These are phyloP conservation scores for Linnemannia schmuckeri DNA, from an alignment of 192 early-diverging fungal genomes.

Conservation along the genomic window DNA sequence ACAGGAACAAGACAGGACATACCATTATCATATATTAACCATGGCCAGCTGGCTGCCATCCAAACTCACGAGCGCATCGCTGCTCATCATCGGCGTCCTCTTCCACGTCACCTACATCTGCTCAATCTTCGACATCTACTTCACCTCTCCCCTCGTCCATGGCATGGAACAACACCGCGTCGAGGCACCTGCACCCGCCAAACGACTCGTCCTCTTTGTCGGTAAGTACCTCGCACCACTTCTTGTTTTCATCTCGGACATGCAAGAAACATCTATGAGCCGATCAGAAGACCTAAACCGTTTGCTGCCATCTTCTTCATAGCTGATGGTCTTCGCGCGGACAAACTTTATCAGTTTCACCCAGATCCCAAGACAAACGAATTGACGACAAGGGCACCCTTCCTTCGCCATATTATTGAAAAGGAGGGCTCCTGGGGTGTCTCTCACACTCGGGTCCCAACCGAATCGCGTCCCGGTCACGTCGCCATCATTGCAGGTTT, in stretches of 20 bases:
- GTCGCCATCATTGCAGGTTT: constrained; percentile 98
- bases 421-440: constrained; percentile 83
- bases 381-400: constrained; percentile 69
- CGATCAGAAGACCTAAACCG: background rate
- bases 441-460: constrained; percentile 94
- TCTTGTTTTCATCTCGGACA: background rate
- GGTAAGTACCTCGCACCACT: constrained; percentile 54
- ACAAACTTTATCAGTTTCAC: constrained; percentile 90
- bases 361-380: constrained; percentile 58
- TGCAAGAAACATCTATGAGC: background rate
- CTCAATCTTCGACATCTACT: constrained; percentile 99
- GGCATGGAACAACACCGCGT: constrained; percentile 92
- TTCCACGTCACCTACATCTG: constrained; percentile 93
- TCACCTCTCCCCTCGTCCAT: constrained; percentile 97
- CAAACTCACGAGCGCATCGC: constrained; percentile 54
- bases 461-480: constrained; percentile 95
- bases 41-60: constrained; percentile 49
- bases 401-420: constrained; percentile 66
- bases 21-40: background rate
- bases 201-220: constrained; percentile 89
- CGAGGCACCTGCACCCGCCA: constrained; percentile 79
- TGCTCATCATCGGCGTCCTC: constrained; percentile 86
- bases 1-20: background rate
- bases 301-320: background rate
- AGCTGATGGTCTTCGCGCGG: constrained; percentile 95